Percentiles rank a stretch among this genome's conserved stretches.
Conservation (phyloP, 345 rosid genomes). For the Pistacia vera region DNA sequence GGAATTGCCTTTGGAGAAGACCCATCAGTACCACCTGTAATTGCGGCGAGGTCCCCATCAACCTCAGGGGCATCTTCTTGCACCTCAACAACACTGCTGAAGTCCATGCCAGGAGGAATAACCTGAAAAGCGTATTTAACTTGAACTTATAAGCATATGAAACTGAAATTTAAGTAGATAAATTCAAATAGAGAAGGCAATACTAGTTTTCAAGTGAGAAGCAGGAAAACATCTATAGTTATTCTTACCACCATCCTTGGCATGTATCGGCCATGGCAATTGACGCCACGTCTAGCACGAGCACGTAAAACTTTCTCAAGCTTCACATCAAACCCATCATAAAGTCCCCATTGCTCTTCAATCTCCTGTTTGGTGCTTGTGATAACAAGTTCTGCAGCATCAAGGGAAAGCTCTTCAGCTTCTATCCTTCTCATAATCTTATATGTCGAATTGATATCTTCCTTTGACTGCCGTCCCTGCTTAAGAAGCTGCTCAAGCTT, state of each 20-base stretch:
- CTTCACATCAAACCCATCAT: conserved; percentile 97
- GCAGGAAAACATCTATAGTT: background rate
- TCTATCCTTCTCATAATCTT: conserved; percentile 95
- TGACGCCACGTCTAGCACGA: conserved; percentile 87
- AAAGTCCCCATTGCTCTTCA: conserved; percentile 99
- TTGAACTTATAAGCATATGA: background rate
- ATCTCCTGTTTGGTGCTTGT: conserved; percentile 96
- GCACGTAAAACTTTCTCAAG: conserved; percentile 92
- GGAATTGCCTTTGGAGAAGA: too few relatives aligned
- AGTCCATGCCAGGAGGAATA: conserved; percentile 99
- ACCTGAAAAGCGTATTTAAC: conserved; percentile 36
- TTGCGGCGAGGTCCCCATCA: conserved; percentile 72
- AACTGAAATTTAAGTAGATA: background rate
- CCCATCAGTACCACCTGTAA: conserved; percentile 64
- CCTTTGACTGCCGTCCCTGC: conserved; percentile 88
- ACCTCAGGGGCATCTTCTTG: conserved; percentile 85
- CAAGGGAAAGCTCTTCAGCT: conserved; percentile 91
- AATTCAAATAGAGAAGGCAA: background rate
- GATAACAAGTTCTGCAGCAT: conserved; percentile 94
- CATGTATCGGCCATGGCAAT: conserved; percentile 94
- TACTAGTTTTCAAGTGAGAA: conserved; percentile 1
- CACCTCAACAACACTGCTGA: conserved; percentile 72
- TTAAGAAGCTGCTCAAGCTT: conserved; percentile 96
- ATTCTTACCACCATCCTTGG: conserved; percentile 92
- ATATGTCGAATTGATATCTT: conserved; percentile 89